A percentile compares a stretch with the other conserved stretches of the same genome.
Conservation (phyloP, 345 rosid species). For the Bretschneidera sinensis region DNA sequence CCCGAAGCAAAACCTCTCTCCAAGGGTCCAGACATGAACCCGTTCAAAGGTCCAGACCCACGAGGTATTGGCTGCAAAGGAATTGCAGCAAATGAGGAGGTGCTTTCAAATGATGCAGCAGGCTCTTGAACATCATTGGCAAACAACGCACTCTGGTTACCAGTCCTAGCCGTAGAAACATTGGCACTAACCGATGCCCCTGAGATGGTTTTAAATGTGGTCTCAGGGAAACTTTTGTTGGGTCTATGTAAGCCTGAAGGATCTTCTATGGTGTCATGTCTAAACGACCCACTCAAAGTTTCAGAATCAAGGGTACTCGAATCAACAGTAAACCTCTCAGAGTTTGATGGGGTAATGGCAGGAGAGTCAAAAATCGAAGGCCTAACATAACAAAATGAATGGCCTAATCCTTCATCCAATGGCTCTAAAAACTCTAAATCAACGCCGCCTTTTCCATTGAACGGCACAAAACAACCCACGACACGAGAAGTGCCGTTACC, state of each 20-base stretch:
- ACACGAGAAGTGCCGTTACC: constrained; percentile 97
- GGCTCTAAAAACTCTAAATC: constrained; percentile 85
- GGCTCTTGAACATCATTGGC: constrained; percentile 75
- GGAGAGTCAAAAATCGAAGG: constrained; percentile 83
- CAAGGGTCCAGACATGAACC: constrained; percentile 92
- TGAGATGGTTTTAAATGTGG: constrained; percentile 85
- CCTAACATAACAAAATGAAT: constrained; percentile 95
- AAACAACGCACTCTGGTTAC: constrained; percentile 66
- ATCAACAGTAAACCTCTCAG: constrained; percentile 93
- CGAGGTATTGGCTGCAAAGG: constrained; percentile 94
- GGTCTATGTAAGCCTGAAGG: constrained; percentile 48
- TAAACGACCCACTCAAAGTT: constrained; percentile 74
- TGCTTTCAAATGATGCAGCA: constrained; percentile 95
- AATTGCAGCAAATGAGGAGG: constrained; percentile 85
- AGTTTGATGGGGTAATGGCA: constrained; percentile 82
- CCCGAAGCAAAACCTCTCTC: constrained; percentile 92
- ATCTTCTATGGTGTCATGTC: constrained; percentile 75
- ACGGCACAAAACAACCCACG: constrained; percentile 86
- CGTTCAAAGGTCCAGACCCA: constrained; percentile 69
- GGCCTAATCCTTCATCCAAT: constrained; percentile 91
- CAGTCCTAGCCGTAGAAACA: constrained; percentile 91
- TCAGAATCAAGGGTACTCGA: constrained; percentile 94
- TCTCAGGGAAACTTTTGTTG: constrained; percentile 63
- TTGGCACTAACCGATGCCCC: constrained; percentile 99
- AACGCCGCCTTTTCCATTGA: constrained; percentile 65